Conservation (phyloP, 1,284 basidiomycete genomes). For the Bondarzewia mesenterica region DNA sequence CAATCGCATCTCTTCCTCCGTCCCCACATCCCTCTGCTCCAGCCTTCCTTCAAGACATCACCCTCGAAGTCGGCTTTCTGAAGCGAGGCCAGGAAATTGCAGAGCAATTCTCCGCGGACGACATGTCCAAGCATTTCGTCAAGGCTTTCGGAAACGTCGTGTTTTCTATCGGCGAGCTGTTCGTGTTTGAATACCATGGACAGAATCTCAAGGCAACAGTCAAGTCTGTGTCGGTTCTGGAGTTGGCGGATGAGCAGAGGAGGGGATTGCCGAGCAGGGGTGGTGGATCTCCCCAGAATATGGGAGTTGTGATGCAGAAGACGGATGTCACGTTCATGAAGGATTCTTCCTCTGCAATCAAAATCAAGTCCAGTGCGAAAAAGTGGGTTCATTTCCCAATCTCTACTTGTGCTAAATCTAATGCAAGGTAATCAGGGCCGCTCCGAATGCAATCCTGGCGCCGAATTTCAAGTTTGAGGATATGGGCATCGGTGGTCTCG, state of each 20-base stretch:
- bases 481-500: constrained; percentile 99
- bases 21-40: constrained; percentile 47
- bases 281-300: constrained; percentile 19
- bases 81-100: constrained; percentile 56
- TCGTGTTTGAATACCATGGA: constrained; percentile 90
- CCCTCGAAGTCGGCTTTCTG: constrained; percentile 75
- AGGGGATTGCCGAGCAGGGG: constrained; percentile 26
- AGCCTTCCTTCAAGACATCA: constrained; percentile 68
- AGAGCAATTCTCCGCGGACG: constrained; percentile 77
- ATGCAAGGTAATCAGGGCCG: constrained; percentile 45
- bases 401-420: neutral
- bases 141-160: constrained; percentile 57
- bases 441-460: constrained; percentile 92
- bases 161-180: constrained; percentile 66
- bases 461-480: constrained; percentile 99
- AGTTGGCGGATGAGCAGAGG: constrained; percentile 56
- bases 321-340: constrained; percentile 90
- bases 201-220: constrained; percentile 76
- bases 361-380: constrained; percentile 89
- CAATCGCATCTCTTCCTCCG: constrained; percentile 58
- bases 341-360: constrained; percentile 73
- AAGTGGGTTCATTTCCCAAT: constrained; percentile 62
- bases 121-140: constrained; percentile 73
- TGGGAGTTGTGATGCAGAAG: constrained; percentile 84
- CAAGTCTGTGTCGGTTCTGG: constrained; percentile 58